Evolutionary conservation across 345 rosid species (phyloP).

Genomic region (Nasturtium officinale): DNA sequence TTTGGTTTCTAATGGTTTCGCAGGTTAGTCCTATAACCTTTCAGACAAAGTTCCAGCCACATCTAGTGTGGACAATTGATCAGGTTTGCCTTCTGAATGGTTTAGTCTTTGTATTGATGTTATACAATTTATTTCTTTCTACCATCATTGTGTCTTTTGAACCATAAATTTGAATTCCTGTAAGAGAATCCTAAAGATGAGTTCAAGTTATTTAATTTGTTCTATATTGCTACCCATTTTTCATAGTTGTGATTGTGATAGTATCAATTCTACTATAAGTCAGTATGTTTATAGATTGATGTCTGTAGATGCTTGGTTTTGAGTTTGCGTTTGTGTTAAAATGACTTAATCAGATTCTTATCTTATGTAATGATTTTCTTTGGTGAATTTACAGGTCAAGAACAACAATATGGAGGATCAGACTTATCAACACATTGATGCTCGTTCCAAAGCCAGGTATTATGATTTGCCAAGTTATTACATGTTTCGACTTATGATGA

Average conservation of each 20-base stretch:
- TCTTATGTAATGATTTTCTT: not conserved
- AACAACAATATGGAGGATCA: conserved; percentile 50
- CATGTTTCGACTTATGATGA: conserved; percentile 18
- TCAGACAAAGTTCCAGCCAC: conserved; percentile 80
- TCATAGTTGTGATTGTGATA: not conserved
- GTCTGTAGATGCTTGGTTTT: conserved; percentile 2
- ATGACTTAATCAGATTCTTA: not conserved
- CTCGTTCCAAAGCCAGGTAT: conserved; percentile 90
- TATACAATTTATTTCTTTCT: not conserved
- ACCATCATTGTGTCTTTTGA: not conserved
- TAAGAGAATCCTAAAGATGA: conserved; percentile 6
- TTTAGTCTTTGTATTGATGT: conserved; percentile 6
- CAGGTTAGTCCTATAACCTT: conserved; percentile 88
- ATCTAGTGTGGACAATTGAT: conserved; percentile 87
- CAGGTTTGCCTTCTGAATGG: conserved; percentile 57
- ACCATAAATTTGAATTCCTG: not conserved
- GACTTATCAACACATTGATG: conserved; percentile 65
- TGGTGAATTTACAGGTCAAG: conserved; percentile 59
- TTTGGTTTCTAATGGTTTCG: conserved; percentile 6
- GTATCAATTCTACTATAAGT: not conserved
- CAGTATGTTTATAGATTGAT: not conserved
- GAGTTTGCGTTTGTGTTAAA: not conserved
- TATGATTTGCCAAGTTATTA: not conserved
- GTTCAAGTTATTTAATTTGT: not conserved
- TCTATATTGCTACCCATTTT: not conserved